These are phyloP conservation scores for Neonectria punicea DNA, from an alignment of 2,329 filamentous ascomycete species.

Conservation along the genomic window DNA sequence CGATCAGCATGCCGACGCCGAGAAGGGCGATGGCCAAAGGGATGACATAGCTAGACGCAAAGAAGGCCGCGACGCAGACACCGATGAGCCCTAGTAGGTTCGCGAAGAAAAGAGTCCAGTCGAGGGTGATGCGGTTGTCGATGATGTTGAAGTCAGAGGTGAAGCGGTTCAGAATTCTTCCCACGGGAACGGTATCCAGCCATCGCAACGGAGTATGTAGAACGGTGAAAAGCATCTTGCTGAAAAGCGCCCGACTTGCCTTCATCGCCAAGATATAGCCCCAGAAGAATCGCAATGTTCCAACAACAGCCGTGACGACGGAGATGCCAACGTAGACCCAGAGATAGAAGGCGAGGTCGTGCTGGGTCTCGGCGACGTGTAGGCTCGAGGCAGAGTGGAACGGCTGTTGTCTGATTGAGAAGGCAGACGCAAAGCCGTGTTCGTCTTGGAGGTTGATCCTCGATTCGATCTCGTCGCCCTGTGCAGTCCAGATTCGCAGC, in stretches of 20 bases:
- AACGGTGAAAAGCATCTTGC: constrained; percentile 72
- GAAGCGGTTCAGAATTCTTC: constrained; percentile 81
- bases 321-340: constrained; percentile 78
- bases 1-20: constrained; percentile 66
- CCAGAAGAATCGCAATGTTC: constrained; percentile 71
- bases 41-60: constrained; percentile 76
- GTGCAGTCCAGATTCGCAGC: constrained; percentile 70
- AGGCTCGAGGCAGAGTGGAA: constrained; percentile 52
- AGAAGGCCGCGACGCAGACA: constrained; percentile 72
- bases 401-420: constrained; percentile 58
- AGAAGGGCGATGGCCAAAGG: constrained; percentile 69
- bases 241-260: constrained; percentile 76
- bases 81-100: constrained; percentile 71
- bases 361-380: constrained; percentile 43
- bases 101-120: constrained; percentile 69
- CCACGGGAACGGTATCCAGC: constrained; percentile 83
- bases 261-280: constrained; percentile 73
- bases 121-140: constrained; percentile 73
- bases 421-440: constrained; percentile 55
- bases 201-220: constrained; percentile 79
- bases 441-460: constrained; percentile 44
- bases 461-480: constrained; percentile 26
- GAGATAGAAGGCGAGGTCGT: constrained; percentile 71
- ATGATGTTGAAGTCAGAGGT: constrained; percentile 81
- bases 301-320: constrained; percentile 66